A percentile compares a stretch with the other conserved stretches of the same genome.
These are phyloP conservation scores for Agapanthus africanus DNA, from an alignment of 106 monocot genomes.

Conservation along the genomic window DNA sequence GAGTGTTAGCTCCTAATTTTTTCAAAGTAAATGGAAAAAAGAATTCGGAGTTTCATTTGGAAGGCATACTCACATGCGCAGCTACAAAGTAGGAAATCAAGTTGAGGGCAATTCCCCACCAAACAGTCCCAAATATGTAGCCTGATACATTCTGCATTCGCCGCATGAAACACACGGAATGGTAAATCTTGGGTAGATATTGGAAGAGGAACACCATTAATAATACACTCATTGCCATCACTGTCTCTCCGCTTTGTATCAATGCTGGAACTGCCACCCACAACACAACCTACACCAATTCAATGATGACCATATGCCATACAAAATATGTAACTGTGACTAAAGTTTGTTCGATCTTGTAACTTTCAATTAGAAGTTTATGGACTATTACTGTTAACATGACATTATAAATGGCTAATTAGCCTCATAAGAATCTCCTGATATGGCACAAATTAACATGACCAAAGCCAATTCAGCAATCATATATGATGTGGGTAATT, in stretches of 20 bases:
- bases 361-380: no score
- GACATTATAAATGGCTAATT: no score
- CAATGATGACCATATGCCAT: not conserved
- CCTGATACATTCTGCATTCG: conserved; percentile 67
- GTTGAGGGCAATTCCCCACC: conserved; percentile 83
- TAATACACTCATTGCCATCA: conserved; percentile 56
- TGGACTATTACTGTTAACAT: no score
- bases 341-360: no score
- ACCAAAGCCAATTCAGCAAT: not conserved
- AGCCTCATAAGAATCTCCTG: no score
- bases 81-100: conserved; percentile 67
- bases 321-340: no score
- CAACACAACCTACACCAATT: conserved; percentile 34
- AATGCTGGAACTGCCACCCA: conserved; percentile 71
- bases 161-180: conserved; percentile 46
- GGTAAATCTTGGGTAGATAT: conserved; percentile 75
- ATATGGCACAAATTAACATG: not conserved
- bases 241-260: conserved; percentile 44
- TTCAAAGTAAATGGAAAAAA: no score
- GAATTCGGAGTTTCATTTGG: no score
- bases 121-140: conserved; percentile 60
- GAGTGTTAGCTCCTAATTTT: no score
- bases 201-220: conserved; percentile 63
- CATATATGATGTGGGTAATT: not conserved
- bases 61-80: no score